These are phyloP conservation scores for Acidomyces sp. DNA, from an alignment of 495 filamentous ascomycete species.

Conservation along the genomic window DNA sequence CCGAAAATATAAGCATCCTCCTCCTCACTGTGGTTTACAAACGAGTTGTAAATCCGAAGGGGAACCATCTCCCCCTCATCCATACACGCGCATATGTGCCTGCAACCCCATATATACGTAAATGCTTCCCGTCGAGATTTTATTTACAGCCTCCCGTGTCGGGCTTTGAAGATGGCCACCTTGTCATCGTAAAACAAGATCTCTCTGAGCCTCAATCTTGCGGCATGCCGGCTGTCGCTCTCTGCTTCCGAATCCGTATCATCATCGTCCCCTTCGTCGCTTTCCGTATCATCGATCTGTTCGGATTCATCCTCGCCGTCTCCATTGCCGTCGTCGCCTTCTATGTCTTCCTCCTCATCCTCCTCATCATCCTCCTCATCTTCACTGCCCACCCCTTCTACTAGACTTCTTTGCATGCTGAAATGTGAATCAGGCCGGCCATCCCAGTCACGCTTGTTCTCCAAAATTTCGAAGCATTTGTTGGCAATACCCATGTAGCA, in stretches of 20 bases:
- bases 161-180: conserved; percentile 68
- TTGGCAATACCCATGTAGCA: conserved; percentile 67
- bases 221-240: conserved; percentile 29
- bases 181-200: conserved; percentile 87
- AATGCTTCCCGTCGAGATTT: no score
- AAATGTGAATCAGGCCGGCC: conserved; percentile 20
- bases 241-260: conserved; percentile 23
- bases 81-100: no score
- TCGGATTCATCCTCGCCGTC: conserved; percentile 40
- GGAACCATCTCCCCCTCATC: no score
- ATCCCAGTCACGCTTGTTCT: conserved; percentile 35
- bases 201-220: conserved; percentile 54
- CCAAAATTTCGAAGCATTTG: conserved; percentile 85
- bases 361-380: conserved; percentile 33
- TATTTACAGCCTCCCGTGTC: conserved; percentile 57
- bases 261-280: conserved; percentile 32
- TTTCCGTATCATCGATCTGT: conserved; percentile 38
- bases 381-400: conserved; percentile 27
- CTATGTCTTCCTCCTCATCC: conserved; percentile 34
- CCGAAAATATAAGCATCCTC: no score
- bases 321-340: conserved; percentile 32
- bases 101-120: no score
- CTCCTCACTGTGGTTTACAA: no score
- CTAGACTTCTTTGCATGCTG: conserved; percentile 17
- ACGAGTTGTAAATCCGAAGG: no score